phyloP scores from a whole-genome alignment of 78 protist species.

The Emiliania huxleyi region DNA sequence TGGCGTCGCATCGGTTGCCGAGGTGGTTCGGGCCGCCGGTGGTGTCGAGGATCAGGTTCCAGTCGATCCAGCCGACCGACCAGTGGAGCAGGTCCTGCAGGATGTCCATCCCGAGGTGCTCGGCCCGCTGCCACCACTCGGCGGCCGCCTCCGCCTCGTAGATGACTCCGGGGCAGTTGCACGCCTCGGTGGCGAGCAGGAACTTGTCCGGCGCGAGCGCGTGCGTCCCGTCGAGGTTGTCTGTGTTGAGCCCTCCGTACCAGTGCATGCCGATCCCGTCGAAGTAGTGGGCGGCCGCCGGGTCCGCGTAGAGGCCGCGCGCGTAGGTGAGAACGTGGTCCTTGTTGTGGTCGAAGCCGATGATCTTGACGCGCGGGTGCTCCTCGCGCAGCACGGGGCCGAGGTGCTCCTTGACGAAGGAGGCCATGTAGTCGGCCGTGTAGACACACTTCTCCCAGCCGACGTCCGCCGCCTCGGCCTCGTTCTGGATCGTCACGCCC shows the following conservation, averaged over 20 bases:
- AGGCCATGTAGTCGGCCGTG: not conserved
- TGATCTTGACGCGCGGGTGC: slow-evolving; percentile 52
- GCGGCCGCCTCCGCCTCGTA: not conserved
- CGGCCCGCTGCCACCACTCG: slow-evolving; percentile 8
- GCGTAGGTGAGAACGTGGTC: slow-evolving; percentile 18
- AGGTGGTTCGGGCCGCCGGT: slow-evolving; percentile 54
- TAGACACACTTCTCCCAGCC: slow-evolving; percentile 24
- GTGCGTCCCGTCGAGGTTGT: not conserved
- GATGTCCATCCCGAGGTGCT: not conserved
- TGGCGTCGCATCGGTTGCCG: slow-evolving; percentile 19
- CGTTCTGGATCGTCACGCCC: slow-evolving; percentile 39
- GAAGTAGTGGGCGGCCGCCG: slow-evolving; percentile 33
- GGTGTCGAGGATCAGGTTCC: slow-evolving; percentile 26
- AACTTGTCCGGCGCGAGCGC: slow-evolving; percentile 15
- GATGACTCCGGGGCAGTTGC: slow-evolving; percentile 29
- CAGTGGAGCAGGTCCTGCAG: slow-evolving; percentile 14
- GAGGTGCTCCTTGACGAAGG: not conserved
- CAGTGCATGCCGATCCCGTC: slow-evolving; percentile 53
- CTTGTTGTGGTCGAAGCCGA: slow-evolving; percentile 55
- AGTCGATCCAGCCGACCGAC: slow-evolving; percentile 52
- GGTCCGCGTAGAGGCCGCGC: not conserved
- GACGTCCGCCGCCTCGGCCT: slow-evolving; percentile 29
- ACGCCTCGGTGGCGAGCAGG: slow-evolving; percentile 52
- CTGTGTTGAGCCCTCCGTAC: slow-evolving; percentile 38
- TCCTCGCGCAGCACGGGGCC: slow-evolving; percentile 28